phyloP scores from a whole-genome alignment of 192 early-diverging fungal genomes.

The Chytriomyces sp. region DNA sequence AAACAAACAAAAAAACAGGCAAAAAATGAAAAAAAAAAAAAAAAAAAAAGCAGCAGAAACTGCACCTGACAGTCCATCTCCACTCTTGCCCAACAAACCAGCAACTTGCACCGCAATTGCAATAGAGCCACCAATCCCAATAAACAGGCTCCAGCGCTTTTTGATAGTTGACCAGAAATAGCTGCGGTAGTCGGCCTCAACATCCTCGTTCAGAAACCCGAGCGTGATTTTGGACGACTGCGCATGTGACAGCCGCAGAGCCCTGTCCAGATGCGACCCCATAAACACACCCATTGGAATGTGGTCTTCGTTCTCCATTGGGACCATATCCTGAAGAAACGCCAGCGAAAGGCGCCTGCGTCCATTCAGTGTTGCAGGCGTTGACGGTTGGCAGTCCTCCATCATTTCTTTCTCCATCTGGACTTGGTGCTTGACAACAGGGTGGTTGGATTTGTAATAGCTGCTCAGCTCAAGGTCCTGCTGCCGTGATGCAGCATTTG shows the following conservation, averaged over 20 bases:
- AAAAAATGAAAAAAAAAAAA: not conserved
- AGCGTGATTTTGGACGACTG: constrained; percentile 36
- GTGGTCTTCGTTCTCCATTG: constrained; percentile 1
- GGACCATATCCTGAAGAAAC: constrained; percentile 34
- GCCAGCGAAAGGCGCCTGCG: constrained; percentile 34
- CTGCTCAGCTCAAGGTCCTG: not conserved
- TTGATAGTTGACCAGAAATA: constrained; percentile 38
- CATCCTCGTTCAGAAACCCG: constrained; percentile 37
- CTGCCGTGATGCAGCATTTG: not conserved
- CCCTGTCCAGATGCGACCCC: constrained; percentile 33
- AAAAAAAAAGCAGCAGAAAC: not conserved
- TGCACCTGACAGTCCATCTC: constrained; percentile 1
- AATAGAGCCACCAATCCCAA: constrained; percentile 36
- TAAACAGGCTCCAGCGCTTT: constrained; percentile 40
- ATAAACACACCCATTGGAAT: constrained; percentile 23
- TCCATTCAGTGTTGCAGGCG: constrained; percentile 7
- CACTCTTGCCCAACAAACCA: constrained; percentile 25
- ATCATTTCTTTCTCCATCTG: not conserved
- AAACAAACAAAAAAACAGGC: not conserved
- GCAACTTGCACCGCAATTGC: constrained; percentile 37
- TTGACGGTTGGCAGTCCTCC: not conserved
- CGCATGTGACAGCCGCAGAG: constrained; percentile 34
- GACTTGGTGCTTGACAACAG: not conserved
- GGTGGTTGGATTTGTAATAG: constrained; percentile 11
- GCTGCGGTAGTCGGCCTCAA: constrained; percentile 37